Conservation (phyloP, 2,329 filamentous ascomycete species). For the Akanthomyces uredinophilus region DNA sequence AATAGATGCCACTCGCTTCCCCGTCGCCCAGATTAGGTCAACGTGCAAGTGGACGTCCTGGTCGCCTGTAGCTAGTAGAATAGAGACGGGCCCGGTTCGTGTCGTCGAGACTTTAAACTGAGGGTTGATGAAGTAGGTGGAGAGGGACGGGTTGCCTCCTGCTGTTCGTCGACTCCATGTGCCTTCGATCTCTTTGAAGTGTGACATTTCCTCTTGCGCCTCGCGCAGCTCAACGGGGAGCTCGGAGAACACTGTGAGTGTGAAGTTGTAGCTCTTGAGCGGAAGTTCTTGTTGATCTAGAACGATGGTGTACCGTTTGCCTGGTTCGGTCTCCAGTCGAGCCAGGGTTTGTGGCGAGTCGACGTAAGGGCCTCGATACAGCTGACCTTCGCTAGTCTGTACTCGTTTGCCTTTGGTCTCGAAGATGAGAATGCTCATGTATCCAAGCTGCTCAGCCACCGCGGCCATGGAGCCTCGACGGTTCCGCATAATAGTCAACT, state of each 20-base stretch:
- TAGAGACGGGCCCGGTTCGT: constrained; percentile 55
- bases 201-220: constrained; percentile 55
- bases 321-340: constrained; percentile 47
- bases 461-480: constrained; percentile 36
- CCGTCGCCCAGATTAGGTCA: constrained; percentile 73
- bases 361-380: constrained; percentile 78
- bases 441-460: constrained; percentile 59
- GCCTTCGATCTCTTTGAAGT: constrained; percentile 54
- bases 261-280: constrained; percentile 72
- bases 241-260: constrained; percentile 75
- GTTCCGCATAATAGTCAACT: constrained; percentile 51
- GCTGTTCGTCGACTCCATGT: constrained; percentile 75
- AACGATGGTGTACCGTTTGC: constrained; percentile 54
- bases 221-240: constrained; percentile 54
- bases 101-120: constrained; percentile 68
- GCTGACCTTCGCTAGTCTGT: constrained; percentile 64
- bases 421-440: constrained; percentile 84
- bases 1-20: constrained; percentile 65
- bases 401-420: constrained; percentile 65
- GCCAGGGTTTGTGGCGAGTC: constrained; percentile 90
- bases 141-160: constrained; percentile 74
- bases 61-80: constrained; percentile 66
- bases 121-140: constrained; percentile 78
- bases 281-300: constrained; percentile 76
- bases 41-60: constrained; percentile 73